These are phyloP conservation scores for Metschnikowia baotianmanensis DNA, from an alignment of 805 yeast genomes.

Conservation along the genomic window DNA sequence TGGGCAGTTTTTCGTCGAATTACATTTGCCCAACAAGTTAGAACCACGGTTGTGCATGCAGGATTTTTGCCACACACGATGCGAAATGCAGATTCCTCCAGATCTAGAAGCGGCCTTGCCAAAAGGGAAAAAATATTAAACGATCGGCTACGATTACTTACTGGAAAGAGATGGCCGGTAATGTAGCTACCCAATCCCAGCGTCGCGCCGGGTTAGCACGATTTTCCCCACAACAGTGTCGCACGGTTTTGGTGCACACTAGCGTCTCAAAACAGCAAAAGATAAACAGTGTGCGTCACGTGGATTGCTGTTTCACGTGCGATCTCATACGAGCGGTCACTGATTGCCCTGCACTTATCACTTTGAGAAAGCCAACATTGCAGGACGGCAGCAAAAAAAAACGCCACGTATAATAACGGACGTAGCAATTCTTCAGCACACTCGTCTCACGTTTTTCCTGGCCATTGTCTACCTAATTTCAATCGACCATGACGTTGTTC, in stretches of 20 bases:
- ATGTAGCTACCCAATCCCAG: no score
- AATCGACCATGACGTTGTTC: conserved; percentile 13
- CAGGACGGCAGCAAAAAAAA: neutral
- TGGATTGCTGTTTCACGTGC: conserved; percentile 10
- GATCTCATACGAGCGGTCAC: conserved; percentile 1
- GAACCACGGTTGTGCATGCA: no score
- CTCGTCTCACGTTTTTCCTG: conserved; percentile 1
- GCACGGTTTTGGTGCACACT: neutral
- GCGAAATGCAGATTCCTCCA: no score
- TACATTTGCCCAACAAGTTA: no score
- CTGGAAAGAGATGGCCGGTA: no score
- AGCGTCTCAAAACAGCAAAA: conserved; percentile 7
- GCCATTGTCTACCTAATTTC: neutral
- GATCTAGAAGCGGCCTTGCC: no score
- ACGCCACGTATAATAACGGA: neutral
- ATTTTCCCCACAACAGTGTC: neutral
- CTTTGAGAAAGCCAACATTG: neutral
- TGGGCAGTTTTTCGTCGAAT: no score
- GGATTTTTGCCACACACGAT: no score
- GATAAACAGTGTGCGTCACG: conserved; percentile 9
- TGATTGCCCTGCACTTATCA: conserved; percentile 4
- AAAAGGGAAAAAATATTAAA: no score
- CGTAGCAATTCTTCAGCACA: neutral
- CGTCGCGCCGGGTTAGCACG: neutral
- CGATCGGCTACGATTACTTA: no score